These are phyloP conservation scores for Talaromyces sp. DNA, from an alignment of 2,329 filamentous ascomycete species.

Conservation along the genomic window DNA sequence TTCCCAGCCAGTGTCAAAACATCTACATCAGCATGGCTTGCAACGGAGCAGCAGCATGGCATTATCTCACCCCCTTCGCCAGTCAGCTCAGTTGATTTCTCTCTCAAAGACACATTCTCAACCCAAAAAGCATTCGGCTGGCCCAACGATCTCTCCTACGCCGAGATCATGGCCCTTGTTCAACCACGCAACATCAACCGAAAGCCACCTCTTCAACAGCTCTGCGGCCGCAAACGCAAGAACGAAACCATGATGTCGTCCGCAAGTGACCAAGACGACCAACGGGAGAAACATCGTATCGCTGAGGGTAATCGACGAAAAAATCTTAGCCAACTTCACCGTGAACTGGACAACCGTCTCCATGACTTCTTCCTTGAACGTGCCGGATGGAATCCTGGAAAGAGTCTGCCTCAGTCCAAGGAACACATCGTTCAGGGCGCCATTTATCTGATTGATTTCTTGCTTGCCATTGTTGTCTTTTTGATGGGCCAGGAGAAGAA, in stretches of 20 bases:
- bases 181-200: conserved; percentile 39
- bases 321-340: conserved; percentile 41
- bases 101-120: conserved; percentile 36
- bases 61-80: conserved; percentile 37
- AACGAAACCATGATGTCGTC: conserved; percentile 27
- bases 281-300: conserved; percentile 43
- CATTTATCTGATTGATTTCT: conserved; percentile 41
- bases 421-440: conserved; percentile 43
- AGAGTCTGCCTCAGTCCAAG: conserved; percentile 43
- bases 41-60: conserved; percentile 28
- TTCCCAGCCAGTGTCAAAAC: conserved; percentile 35
- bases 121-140: conserved; percentile 34
- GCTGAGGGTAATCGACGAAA: conserved; percentile 43
- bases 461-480: conserved; percentile 38
- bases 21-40: conserved; percentile 27
- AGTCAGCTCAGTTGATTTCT: conserved; percentile 39
- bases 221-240: conserved; percentile 43
- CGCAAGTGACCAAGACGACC: conserved; percentile 36
- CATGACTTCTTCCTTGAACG: conserved; percentile 41
- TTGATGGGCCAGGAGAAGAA: conserved; percentile 38
- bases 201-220: conserved; percentile 40
- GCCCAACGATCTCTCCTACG: conserved; percentile 35
- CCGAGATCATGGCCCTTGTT: conserved; percentile 37
- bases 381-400: conserved; percentile 42
- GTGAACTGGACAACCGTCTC: conserved; percentile 39